Percentiles rank a stretch among this genome's conserved stretches.
phyloP scores from a whole-genome alignment of 352 stramenopile genomes.

The Pythium phragmitis region DNA sequence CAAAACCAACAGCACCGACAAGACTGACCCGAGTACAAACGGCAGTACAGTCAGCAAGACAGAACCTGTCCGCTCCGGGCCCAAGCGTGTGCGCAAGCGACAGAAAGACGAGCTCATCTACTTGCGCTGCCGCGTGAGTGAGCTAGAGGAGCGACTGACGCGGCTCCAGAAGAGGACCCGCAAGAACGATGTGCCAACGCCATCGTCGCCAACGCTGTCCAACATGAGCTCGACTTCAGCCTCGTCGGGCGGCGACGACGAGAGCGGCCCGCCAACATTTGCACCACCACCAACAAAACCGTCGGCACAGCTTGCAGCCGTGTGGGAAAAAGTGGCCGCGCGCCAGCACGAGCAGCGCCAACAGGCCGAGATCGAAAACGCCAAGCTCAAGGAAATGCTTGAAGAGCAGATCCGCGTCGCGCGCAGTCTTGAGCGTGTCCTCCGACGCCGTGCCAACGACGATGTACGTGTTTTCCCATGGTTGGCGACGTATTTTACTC shows the following conservation, averaged over 20 bases:
- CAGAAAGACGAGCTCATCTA: conserved; percentile 64
- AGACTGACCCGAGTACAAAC: neutral
- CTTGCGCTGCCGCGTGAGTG: conserved; percentile 40
- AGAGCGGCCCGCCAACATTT: neutral
- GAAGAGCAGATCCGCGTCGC: conserved; percentile 36
- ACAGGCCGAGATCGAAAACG: conserved; percentile 33
- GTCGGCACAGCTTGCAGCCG: conserved; percentile 12
- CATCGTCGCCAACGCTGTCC: conserved; percentile 4
- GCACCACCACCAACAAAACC: conserved; percentile 3
- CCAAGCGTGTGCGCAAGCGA: conserved; percentile 36
- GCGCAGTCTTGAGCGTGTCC: conserved; percentile 28
- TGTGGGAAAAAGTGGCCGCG: conserved; percentile 23
- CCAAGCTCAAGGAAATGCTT: conserved; percentile 25
- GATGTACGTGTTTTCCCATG: conserved; percentile 1
- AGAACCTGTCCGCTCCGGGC: neutral
- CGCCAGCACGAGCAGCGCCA: conserved; percentile 13
- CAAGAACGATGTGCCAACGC: neutral
- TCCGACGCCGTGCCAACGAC: conserved; percentile 13
- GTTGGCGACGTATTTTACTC: neutral
- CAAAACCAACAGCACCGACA: conserved; percentile 1
- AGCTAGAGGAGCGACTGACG: conserved; percentile 39
- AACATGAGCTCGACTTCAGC: conserved; percentile 1
- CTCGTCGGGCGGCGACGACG: neutral
- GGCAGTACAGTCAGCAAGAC: no score
- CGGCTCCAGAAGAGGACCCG: conserved; percentile 14